Conservation (phyloP, 2,329 filamentous ascomycete genomes). For the Talaromyces sp. region DNA sequence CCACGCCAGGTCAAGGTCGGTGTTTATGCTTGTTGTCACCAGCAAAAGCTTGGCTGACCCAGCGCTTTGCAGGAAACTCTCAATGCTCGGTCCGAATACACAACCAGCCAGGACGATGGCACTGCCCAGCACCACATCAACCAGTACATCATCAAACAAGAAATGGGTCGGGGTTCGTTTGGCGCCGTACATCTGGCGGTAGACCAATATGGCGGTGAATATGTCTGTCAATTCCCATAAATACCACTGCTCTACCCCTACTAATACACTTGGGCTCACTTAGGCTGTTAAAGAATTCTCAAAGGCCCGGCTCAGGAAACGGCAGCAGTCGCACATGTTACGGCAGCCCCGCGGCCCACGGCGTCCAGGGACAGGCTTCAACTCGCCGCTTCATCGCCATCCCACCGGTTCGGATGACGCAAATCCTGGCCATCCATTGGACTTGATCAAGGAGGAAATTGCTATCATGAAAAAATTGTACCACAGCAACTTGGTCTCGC, state of each 20-base stretch:
- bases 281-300: slow-evolving; percentile 98
- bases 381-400: slow-evolving; percentile 60
- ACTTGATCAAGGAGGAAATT: slow-evolving; percentile 90
- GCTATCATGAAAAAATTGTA: slow-evolving; percentile 99
- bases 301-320: slow-evolving; percentile 82
- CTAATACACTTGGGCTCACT: neutral
- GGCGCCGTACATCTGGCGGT: slow-evolving; percentile 85
- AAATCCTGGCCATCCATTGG: slow-evolving; percentile 66
- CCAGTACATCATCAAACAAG: slow-evolving; percentile 88
- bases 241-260: neutral
- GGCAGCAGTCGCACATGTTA: slow-evolving; percentile 83
- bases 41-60: slow-evolving; percentile 14
- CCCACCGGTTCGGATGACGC: slow-evolving; percentile 49
- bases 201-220: slow-evolving; percentile 90
- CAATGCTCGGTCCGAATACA: slow-evolving; percentile 82
- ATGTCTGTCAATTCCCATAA: slow-evolving; percentile 65
- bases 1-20: slow-evolving; percentile 60
- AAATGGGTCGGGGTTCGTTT: slow-evolving; percentile 95
- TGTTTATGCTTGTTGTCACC: slow-evolving; percentile 7
- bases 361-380: slow-evolving; percentile 55
- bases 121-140: slow-evolving; percentile 82
- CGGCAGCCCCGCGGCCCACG: slow-evolving; percentile 55
- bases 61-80: slow-evolving; percentile 67
- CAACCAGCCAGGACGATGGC: slow-evolving; percentile 77
- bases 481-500: slow-evolving; percentile 85